phyloP scores from a whole-genome alignment of 306 rosid species.

The Castanopsis chinensis region DNA sequence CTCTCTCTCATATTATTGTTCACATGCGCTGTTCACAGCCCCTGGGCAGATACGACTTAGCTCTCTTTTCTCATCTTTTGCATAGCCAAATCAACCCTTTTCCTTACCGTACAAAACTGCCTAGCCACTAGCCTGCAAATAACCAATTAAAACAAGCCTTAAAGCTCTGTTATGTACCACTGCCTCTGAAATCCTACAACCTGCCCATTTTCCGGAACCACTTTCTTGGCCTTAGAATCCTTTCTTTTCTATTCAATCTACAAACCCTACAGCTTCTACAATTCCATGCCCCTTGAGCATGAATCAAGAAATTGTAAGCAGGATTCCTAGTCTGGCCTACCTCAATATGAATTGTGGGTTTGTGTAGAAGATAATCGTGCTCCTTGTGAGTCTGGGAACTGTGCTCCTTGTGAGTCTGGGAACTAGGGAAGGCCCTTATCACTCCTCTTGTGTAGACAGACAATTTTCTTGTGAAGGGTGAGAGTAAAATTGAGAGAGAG shows the following conservation, averaged over 20 bases:
- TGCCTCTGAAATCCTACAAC: no score
- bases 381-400: no score
- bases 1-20: no score
- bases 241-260: neutral
- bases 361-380: neutral
- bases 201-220: neutral
- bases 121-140: no score
- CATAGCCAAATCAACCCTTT: no score
- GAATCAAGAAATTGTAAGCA: neutral
- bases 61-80: no score
- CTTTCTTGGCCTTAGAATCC: neutral
- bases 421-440: neutral
- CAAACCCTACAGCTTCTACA: neutral
- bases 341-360: neutral
- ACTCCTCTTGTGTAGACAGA: neutral
- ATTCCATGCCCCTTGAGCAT: neutral
- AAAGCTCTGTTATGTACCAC: no score
- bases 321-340: neutral
- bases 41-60: no score
- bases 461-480: neutral
- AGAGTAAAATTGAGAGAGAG: neutral
- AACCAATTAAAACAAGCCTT: no score
- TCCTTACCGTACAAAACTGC: no score
- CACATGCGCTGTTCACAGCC: no score
- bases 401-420: neutral